phyloP scores from a whole-genome alignment of 75 land plant species.

The Isoetes taiwanensis region DNA sequence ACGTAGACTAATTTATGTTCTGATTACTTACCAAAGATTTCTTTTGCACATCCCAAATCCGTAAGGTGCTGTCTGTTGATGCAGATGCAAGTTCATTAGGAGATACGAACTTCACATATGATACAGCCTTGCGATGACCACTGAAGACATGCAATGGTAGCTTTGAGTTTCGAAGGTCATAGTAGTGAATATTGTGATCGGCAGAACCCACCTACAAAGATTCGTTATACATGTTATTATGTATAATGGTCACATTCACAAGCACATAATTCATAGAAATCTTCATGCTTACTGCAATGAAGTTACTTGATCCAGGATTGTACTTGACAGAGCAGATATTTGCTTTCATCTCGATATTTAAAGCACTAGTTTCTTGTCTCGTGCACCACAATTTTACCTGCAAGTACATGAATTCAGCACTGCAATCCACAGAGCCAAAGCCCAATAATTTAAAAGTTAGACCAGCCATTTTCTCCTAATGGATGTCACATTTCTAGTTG shows the following conservation, averaged over 20 bases:
- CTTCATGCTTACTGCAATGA: conserved; percentile 52
- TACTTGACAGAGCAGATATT: conserved; percentile 98
- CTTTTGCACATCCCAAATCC: conserved; percentile 91
- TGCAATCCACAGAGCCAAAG: too few species aligned
- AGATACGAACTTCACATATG: conserved; percentile 91
- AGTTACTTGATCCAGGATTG: conserved; percentile 87
- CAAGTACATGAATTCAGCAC: too few species aligned
- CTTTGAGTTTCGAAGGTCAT: conserved; percentile 70
- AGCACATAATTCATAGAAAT: neutral
- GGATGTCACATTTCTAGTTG: too few species aligned
- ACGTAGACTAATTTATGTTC: neutral
- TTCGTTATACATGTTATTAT: too few species aligned
- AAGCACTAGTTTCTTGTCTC: conserved; percentile 81
- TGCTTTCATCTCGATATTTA: conserved; percentile 97
- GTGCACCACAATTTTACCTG: conserved; percentile 99
- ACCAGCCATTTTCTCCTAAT: too few species aligned
- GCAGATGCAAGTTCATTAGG: conserved; percentile 89
- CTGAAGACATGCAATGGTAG: conserved; percentile 65
- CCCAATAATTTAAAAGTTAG: too few species aligned
- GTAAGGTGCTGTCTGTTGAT: conserved; percentile 91
- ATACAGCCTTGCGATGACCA: conserved; percentile 90
- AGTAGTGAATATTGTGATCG: conserved; percentile 93
- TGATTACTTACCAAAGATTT: conserved; percentile 28
- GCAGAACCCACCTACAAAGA: conserved; percentile 86
- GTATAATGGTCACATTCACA: too few species aligned